phyloP scores from a whole-genome alignment of 129 eudicot genomes.

The Lactuca saligna region DNA sequence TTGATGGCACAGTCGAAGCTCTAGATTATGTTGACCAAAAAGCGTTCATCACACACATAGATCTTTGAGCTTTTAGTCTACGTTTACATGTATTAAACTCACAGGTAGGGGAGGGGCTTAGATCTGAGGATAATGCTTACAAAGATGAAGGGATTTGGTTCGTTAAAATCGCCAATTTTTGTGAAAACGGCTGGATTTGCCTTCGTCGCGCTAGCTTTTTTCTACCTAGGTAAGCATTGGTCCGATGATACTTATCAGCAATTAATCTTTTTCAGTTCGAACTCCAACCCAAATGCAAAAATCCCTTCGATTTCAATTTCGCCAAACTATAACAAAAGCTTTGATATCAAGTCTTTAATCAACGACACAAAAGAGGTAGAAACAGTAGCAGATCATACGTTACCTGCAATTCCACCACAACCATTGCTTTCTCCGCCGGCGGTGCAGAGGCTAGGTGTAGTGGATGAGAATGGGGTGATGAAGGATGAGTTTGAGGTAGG shows the following conservation, averaged over 20 bases:
- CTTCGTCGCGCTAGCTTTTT: constrained; percentile 63
- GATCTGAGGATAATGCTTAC: constrained; percentile 24
- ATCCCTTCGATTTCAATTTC: constrained; percentile 50
- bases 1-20: constrained; percentile 27
- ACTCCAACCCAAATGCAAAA: constrained; percentile 33
- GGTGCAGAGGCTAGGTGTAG: constrained; percentile 73
- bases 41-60: not conserved
- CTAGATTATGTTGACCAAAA: constrained; percentile 25
- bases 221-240: constrained; percentile 70
- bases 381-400: constrained; percentile 15
- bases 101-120: constrained; percentile 4
- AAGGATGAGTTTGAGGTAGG: constrained; percentile 81
- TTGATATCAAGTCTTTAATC: constrained; percentile 43
- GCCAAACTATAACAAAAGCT: constrained; percentile 52
- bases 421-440: constrained; percentile 23
- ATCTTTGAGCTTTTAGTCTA: constrained; percentile 9
- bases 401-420: constrained; percentile 23
- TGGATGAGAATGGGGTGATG: constrained; percentile 87
- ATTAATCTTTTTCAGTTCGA: constrained; percentile 47
- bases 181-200: constrained; percentile 42
- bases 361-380: constrained; percentile 40
- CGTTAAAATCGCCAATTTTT: constrained; percentile 46
- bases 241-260: constrained; percentile 51
- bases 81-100: constrained; percentile 1
- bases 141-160: constrained; percentile 52